Conservation (phyloP, 1,139 yeast species). For the Candida frijolesensis region DNA sequence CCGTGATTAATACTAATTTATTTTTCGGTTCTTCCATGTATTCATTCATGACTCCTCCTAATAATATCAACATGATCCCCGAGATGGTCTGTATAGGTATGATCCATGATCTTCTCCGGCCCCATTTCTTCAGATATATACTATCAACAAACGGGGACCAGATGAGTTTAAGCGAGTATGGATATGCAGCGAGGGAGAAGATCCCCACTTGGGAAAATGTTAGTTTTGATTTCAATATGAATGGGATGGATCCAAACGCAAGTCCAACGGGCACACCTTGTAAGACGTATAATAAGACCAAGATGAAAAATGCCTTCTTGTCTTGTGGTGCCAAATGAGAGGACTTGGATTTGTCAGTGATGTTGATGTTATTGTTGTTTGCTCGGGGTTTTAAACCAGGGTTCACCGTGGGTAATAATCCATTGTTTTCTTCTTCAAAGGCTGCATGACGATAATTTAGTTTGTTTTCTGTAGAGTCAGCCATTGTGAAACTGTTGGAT, state of each 20-base stretch:
- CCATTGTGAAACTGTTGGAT: too few relatives aligned
- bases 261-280: conserved; percentile 97
- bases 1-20: conserved; percentile 57
- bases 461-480: conserved; percentile 17
- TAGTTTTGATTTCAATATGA: conserved; percentile 75
- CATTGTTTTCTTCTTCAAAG: conserved; percentile 36
- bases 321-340: conserved; percentile 43
- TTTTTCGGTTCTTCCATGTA: conserved; percentile 58
- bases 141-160: conserved; percentile 99
- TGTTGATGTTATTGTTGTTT: conserved; percentile 4
- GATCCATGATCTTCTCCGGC: conserved; percentile 92
- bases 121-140: conserved; percentile 63
- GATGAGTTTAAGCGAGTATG: conserved; percentile 84
- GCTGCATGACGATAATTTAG: conserved; percentile 26
- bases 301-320: conserved; percentile 69
- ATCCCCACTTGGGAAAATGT: conserved; percentile 91
- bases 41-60: conserved; percentile 63
- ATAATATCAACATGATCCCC: conserved; percentile 62
- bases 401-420: conserved; percentile 34
- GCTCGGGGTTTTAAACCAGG: conserved; percentile 24
- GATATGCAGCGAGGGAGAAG: conserved; percentile 90
- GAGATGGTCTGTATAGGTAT: conserved; percentile 85
- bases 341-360: neutral
- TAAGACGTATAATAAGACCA: conserved; percentile 72
- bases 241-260: conserved; percentile 96